A percentile compares a stretch with the other conserved stretches of the same genome.
Evolutionary conservation across 208 protist genomes (phyloP).

Genomic region (Polymyxa betae): DNA sequence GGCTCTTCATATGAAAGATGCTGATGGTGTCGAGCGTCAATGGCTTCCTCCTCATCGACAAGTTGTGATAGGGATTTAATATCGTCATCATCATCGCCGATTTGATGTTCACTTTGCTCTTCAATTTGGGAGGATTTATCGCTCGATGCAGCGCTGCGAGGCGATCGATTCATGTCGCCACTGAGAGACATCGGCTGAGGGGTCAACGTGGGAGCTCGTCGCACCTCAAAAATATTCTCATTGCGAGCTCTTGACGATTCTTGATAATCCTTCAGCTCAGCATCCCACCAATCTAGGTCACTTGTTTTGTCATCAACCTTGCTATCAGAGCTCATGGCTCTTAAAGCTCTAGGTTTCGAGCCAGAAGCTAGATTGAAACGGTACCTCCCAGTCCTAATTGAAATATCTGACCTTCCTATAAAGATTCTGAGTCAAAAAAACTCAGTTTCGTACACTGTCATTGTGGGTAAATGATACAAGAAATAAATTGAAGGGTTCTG

Average conservation of each 20-base stretch:
- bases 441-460: no score
- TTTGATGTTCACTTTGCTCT: neutral
- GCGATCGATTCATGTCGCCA: neutral
- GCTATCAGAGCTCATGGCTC: neutral
- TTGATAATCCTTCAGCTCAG: neutral
- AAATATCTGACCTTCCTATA: no score
- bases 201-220: neutral
- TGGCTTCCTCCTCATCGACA: neutral
- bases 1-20: conserved; percentile 28
- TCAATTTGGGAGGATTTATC: neutral
- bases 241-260: conserved; percentile 32
- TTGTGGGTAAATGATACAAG: no score
- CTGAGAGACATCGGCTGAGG: neutral
- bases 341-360: no score
- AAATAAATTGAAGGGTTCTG: no score
- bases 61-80: conserved; percentile 41
- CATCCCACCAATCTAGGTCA: neutral
- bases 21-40: neutral
- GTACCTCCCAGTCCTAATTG: no score
- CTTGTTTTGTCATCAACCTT: neutral
- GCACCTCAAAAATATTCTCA: conserved; percentile 36
- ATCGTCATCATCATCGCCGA: conserved; percentile 13
- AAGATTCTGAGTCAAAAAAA: no score
- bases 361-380: no score
- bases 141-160: neutral